These are phyloP conservation scores for Talinum fruticosum DNA, from an alignment of 148 eudicot genomes.

Conservation along the genomic window DNA sequence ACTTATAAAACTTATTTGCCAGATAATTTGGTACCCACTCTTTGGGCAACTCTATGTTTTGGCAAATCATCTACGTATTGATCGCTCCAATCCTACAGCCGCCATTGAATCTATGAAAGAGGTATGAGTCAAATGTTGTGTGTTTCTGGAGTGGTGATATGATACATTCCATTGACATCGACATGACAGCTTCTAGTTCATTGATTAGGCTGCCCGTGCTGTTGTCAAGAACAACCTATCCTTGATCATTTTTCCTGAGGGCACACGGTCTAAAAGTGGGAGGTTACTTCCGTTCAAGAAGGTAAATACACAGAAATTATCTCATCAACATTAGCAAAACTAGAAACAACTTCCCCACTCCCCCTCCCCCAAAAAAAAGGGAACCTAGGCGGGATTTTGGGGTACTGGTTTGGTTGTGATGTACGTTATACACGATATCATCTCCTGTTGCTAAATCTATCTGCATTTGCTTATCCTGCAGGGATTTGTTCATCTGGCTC, in stretches of 20 bases:
- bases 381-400: background rate
- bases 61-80: conserved; percentile 45
- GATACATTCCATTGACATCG: background rate
- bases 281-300: conserved; percentile 41
- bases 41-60: conserved; percentile 38
- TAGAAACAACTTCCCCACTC: too few species aligned
- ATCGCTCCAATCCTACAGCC: conserved; percentile 36
- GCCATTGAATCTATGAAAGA: conserved; percentile 44
- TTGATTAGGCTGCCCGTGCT: conserved; percentile 32
- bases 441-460: too few species aligned
- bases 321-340: too few species aligned
- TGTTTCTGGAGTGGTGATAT: background rate
- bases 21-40: conserved; percentile 45
- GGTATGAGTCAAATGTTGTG: conserved; percentile 21
- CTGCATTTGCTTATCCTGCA: conserved; percentile 2
- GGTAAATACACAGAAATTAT: conserved; percentile 12
- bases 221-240: conserved; percentile 36
- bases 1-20: background rate
- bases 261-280: conserved; percentile 38
- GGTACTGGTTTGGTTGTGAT: background rate
- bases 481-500: conserved; percentile 46
- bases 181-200: background rate
- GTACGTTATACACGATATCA: too few species aligned
- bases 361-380: background rate
- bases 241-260: conserved; percentile 44